These are phyloP conservation scores for Mycena belliarum DNA, from an alignment of 768 basidiomycete species.

Conservation along the genomic window DNA sequence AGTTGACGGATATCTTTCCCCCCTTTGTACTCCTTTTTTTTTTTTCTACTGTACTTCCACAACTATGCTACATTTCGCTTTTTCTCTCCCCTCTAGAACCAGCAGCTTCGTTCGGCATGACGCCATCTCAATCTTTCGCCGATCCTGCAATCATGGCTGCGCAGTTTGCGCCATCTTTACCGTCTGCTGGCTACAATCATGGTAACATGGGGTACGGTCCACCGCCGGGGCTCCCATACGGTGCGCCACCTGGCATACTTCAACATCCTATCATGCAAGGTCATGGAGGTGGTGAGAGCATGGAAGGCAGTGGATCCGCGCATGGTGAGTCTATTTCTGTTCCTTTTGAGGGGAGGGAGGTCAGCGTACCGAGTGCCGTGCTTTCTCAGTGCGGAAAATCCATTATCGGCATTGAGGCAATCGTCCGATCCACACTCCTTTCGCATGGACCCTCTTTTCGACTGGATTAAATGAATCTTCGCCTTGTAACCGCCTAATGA, in stretches of 20 bases:
- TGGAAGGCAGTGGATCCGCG: constrained; percentile 40
- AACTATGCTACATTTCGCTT: constrained; percentile 26
- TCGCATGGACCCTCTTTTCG: constrained; percentile 38
- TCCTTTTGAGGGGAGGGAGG: constrained; percentile 76
- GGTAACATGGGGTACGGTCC: constrained; percentile 48
- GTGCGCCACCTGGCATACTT: constrained; percentile 35
- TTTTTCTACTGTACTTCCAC: constrained; percentile 28
- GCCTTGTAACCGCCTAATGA: constrained; percentile 30
- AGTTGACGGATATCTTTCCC: constrained; percentile 32
- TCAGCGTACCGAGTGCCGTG: constrained; percentile 86
- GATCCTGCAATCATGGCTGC: constrained; percentile 85
- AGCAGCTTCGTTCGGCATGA: constrained; percentile 34
- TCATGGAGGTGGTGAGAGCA: constrained; percentile 24
- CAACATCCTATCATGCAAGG: constrained; percentile 27
- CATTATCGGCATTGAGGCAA: constrained; percentile 67
- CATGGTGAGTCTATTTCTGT: constrained; percentile 68
- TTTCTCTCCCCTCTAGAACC: constrained; percentile 31
- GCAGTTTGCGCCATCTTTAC: constrained; percentile 49
- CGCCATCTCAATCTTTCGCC: constrained; percentile 50
- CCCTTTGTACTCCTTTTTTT: constrained; percentile 27
- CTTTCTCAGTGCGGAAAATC: constrained; percentile 87
- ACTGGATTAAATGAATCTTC: constrained; percentile 37
- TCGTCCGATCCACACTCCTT: constrained; percentile 38
- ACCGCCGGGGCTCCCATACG: constrained; percentile 64
- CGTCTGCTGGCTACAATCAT: constrained; percentile 33